phyloP scores from a whole-genome alignment of 306 rosid genomes.

The Argentina anserina region DNA sequence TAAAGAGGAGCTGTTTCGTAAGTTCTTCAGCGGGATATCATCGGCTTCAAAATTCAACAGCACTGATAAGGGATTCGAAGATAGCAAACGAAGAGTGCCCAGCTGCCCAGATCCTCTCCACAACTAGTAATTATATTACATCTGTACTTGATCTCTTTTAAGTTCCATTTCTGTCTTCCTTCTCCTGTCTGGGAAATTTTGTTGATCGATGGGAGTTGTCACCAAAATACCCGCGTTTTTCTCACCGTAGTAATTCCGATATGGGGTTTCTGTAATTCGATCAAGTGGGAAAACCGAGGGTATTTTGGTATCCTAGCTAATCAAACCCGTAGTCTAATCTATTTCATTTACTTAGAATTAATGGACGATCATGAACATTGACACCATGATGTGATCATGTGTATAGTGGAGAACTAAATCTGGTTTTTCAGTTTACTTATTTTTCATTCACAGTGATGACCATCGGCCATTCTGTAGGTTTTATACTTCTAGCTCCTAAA shows the following conservation, averaged over 20 bases:
- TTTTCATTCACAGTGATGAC: not conserved
- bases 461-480: not conserved
- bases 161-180: not conserved
- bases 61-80: slow-evolving; percentile 41
- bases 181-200: slow-evolving; percentile 8
- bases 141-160: not conserved
- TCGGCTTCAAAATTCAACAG: slow-evolving; percentile 28
- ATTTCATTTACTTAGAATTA: not conserved
- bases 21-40: slow-evolving; percentile 45
- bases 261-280: slow-evolving; percentile 6
- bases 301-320: slow-evolving; percentile 55
- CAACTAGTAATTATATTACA: slow-evolving; percentile 42
- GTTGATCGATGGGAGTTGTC: slow-evolving; percentile 20
- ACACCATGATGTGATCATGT: slow-evolving; percentile 27
- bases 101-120: slow-evolving; percentile 99
- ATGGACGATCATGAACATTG: slow-evolving; percentile 19
- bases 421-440: slow-evolving; percentile 12
- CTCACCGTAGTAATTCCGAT: slow-evolving; percentile 33
- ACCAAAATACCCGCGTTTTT: slow-evolving; percentile 89
- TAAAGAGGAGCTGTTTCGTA: slow-evolving; percentile 46
- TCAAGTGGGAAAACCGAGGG: slow-evolving; percentile 75
- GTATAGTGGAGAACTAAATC: slow-evolving; percentile 24
- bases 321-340: not conserved
- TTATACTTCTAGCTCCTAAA: slow-evolving; percentile 12
- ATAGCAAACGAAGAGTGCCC: slow-evolving; percentile 74